These are phyloP conservation scores for Podila clonocystis DNA, from an alignment of 192 early-diverging fungal genomes.

Conservation along the genomic window DNA sequence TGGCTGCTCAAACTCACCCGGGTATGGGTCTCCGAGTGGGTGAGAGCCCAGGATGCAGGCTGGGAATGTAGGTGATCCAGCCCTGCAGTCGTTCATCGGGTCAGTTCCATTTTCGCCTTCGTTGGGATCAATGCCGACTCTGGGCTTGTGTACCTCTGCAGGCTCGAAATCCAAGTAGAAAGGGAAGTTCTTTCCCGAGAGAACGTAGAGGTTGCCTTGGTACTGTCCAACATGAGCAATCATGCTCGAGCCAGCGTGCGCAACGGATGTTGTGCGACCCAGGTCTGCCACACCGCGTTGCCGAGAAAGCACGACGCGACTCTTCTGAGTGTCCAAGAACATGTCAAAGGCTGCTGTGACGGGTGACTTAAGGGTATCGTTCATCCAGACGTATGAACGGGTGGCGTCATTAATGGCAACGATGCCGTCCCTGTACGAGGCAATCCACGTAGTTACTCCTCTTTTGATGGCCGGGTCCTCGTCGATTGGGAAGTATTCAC, in stretches of 20 bases:
- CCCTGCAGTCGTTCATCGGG: conserved; percentile 3
- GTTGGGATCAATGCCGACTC: conserved; percentile 16
- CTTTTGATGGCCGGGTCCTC: neutral
- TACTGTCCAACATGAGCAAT: conserved; percentile 30
- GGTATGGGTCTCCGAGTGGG: conserved; percentile 11
- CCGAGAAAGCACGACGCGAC: neutral
- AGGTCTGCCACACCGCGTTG: conserved; percentile 9
- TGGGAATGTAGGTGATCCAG: conserved; percentile 10
- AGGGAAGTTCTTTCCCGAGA: conserved; percentile 33
- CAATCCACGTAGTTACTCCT: conserved; percentile 13
- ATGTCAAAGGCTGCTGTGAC: conserved; percentile 35
- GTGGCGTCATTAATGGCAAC: neutral
- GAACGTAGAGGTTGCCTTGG: conserved; percentile 29
- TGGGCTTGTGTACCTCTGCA: neutral
- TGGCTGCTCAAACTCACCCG: neutral
- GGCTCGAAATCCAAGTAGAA: conserved; percentile 3
- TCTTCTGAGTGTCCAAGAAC: neutral
- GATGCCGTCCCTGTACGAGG: conserved; percentile 24
- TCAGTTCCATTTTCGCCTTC: conserved; percentile 1
- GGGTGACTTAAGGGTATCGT: conserved; percentile 16
- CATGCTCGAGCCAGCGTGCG: neutral
- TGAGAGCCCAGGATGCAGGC: conserved; percentile 28
- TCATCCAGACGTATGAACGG: conserved; percentile 12
- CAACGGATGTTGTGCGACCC: neutral
- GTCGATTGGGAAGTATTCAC: conserved; percentile 26